Evolutionary conservation across 2,329 filamentous ascomycete genomes (phyloP).

Genomic region (Venturia asperata): DNA sequence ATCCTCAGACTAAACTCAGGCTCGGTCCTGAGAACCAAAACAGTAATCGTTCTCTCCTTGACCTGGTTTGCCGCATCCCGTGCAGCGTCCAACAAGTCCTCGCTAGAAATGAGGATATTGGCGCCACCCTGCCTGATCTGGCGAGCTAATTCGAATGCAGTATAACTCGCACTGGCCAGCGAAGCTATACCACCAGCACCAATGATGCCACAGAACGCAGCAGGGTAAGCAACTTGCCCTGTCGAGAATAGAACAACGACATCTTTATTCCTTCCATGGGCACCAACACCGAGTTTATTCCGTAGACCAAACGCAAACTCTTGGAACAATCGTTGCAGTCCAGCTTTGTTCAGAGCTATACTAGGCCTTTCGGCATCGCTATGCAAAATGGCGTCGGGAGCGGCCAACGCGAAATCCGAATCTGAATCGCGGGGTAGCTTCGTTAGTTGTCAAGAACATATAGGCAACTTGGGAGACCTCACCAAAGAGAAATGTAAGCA

Average conservation of each 20-base stretch:
- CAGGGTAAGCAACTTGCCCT: slow-evolving; percentile 49
- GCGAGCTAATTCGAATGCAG: slow-evolving; percentile 44
- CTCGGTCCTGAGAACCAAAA: slow-evolving; percentile 46
- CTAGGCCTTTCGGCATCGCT: slow-evolving; percentile 50
- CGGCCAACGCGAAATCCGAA: slow-evolving; percentile 11
- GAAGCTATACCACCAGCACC: slow-evolving; percentile 56
- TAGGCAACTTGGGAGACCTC: slow-evolving; percentile 2
- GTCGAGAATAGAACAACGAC: slow-evolving; percentile 50
- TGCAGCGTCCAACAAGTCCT: slow-evolving; percentile 42
- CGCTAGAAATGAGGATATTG: slow-evolving; percentile 42
- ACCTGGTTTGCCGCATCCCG: slow-evolving; percentile 45
- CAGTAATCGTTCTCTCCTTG: slow-evolving; percentile 38
- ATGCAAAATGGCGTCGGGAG: slow-evolving; percentile 36
- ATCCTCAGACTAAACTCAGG: slow-evolving; percentile 31
- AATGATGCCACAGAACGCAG: slow-evolving; percentile 50
- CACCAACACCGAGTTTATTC: slow-evolving; percentile 46
- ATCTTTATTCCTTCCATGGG: slow-evolving; percentile 39
- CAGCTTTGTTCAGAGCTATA: slow-evolving; percentile 48
- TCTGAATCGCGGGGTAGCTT: neutral
- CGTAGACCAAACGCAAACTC: slow-evolving; percentile 52
- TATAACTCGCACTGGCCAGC: slow-evolving; percentile 46
- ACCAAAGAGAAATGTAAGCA: slow-evolving; percentile 39
- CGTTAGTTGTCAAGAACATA: neutral
- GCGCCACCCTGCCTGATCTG: slow-evolving; percentile 40
- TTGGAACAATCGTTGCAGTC: slow-evolving; percentile 43